Evolutionary conservation across 176 grass and related monocot species (phyloP).

Genomic region (Musa schizocarpa): DNA sequence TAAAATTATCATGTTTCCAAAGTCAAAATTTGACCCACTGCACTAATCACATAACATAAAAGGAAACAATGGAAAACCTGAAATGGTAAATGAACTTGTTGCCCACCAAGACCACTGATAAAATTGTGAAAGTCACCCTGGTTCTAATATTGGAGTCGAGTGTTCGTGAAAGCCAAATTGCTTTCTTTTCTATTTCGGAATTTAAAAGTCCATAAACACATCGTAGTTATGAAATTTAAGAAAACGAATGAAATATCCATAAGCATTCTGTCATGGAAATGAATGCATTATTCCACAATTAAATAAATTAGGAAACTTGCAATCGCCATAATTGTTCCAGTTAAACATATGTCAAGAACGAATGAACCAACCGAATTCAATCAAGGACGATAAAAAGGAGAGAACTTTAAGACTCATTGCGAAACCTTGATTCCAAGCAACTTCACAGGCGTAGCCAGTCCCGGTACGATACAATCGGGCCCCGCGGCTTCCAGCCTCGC

Average conservation of each 20-base stretch:
- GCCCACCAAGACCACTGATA: not conserved
- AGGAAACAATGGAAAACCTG: not conserved
- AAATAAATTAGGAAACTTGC: not conserved
- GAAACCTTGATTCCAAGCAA: slow-evolving; percentile 86
- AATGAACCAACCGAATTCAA: not conserved
- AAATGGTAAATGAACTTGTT: not conserved
- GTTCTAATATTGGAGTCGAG: not conserved
- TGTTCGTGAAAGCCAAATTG: not conserved
- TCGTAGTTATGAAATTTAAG: not conserved
- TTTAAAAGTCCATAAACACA: not conserved
- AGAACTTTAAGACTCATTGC: not conserved
- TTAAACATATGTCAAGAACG: not conserved
- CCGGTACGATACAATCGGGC: slow-evolving; percentile 87
- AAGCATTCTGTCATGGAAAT: too few relatives aligned
- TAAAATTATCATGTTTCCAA: not conserved
- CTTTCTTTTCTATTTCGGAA: not conserved
- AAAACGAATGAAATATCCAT: too few relatives aligned
- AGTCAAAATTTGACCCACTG: too few relatives aligned
- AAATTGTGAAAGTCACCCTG: not conserved
- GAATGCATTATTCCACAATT: too few relatives aligned
- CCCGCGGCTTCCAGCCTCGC: slow-evolving; percentile 80
- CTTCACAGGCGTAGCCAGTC: slow-evolving; percentile 63
- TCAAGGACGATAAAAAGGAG: not conserved
- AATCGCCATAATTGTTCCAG: not conserved
- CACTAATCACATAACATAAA: too few relatives aligned